Base-by-base conservation (phyloP, 2,329 filamentous ascomycete species). In the Fusarium sp. region DNA sequence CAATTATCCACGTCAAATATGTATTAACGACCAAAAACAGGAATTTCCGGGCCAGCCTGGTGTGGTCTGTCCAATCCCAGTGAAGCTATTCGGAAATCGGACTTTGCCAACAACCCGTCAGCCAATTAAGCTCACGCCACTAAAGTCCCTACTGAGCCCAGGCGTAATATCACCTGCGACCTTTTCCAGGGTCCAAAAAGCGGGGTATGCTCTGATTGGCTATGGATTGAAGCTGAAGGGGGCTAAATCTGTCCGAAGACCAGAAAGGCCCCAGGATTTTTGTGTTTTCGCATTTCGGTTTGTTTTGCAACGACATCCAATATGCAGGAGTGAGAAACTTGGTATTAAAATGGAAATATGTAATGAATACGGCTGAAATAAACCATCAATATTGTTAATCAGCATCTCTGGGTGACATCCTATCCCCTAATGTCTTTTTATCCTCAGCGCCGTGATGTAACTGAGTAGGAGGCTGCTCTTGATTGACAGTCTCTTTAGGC, bases 401-500 rank as follows among this genome's bases (percentile, higher is more conserved):
- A 2, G 38, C 32, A 4, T 30, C 40, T 15, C 57, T 40, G 6
- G 55, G 53, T 22, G 60, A 62, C 7, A 54, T 27, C 8, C 32
- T 59, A 14, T 46, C 45, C 27, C 64, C 70, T 20, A 58, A 32
- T 53, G 18, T 56, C n/a, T 59, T 68, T 16, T 44, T 40, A 6
- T 70, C 63, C 15, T 66, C 70, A 25, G 64, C 62, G 2, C 22
- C 63, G 0, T 70, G 61, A 20, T 65, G 51, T 18, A 47, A 67
- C 1, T 53, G 61, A 14, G 51, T 14, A 6, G 60, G 71, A 1
- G 64, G 65, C 8, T 65, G 59, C 15, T 65, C 64, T 18, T 55
- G 66, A 32, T 70, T 55, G 2, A 49, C 46, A 6, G 47, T 65
- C 8, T 63, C 52, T 34, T 75, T 64, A 11, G 72, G 61, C 2